Conservation (phyloP, 805 yeast genomes). For the Jamesozyma gamospora region DNA sequence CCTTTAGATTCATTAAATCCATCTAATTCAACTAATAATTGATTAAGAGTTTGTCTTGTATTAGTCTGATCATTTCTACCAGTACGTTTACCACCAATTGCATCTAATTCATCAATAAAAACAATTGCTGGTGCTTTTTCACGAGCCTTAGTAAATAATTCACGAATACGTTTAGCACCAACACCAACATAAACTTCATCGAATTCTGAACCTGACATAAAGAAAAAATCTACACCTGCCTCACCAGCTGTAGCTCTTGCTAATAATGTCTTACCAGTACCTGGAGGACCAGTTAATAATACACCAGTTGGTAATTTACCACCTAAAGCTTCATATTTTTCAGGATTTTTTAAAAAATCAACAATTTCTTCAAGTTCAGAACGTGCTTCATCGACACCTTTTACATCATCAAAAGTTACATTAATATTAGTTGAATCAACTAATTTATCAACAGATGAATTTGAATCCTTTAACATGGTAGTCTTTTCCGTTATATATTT, state of each 20-base stretch:
- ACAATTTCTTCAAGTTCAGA: slow-evolving; percentile 95
- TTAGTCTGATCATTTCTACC: slow-evolving; percentile 97
- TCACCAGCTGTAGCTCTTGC: slow-evolving; percentile 99
- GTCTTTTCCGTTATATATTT: slow-evolving; percentile 76
- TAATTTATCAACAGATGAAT: slow-evolving; percentile 55
- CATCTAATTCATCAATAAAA: slow-evolving; percentile 95
- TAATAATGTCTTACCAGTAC: slow-evolving; percentile 93
- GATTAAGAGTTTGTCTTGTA: slow-evolving; percentile 94
- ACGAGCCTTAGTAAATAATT: slow-evolving; percentile 84
- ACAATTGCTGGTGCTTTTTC: slow-evolving; percentile 94
- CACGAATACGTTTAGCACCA: slow-evolving; percentile 96
- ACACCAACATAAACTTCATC: slow-evolving; percentile 98
- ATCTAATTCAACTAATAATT: slow-evolving; percentile 88
- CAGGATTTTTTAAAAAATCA: slow-evolving; percentile 90
- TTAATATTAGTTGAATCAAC: slow-evolving; percentile 76
- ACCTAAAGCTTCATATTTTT: slow-evolving; percentile 91
- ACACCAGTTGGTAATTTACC: slow-evolving; percentile 98
- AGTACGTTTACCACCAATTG: slow-evolving; percentile 95
- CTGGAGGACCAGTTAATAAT: slow-evolving; percentile 94
- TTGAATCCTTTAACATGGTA: slow-evolving; percentile 49
- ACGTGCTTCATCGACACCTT: slow-evolving; percentile 97
- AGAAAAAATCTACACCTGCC: slow-evolving; percentile 96
- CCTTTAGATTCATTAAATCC: slow-evolving; percentile 91
- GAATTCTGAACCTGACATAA: slow-evolving; percentile 97
- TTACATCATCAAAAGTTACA: slow-evolving; percentile 83